Evolutionary conservation across 2,329 filamentous ascomycete genomes (phyloP), one percentile per base, ranked within the genome.

Genomic region (Calycina herbarum): DNA sequence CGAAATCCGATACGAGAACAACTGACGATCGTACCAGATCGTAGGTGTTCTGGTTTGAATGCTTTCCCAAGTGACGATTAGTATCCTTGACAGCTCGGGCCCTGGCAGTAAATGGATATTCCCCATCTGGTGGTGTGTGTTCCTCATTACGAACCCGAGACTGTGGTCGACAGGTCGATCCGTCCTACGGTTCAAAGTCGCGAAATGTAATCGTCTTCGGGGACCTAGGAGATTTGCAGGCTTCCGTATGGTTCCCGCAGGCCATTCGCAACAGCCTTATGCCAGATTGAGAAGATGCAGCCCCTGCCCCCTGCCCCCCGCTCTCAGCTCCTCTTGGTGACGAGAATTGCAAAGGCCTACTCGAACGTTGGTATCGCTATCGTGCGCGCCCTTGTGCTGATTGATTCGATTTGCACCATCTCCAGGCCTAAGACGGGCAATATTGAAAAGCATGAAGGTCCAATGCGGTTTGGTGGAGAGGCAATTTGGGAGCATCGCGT

Each of bases 141-240:
- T 24, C 48, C 48, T 54, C 38, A 40, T 15, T 11, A 24, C 48
- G 20, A 20, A 24, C 48, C 48, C 48, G 24, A 24, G 20, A 54
- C 48, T 54, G 24, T 54, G 48, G 48, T 54, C 20, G 48, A 54
- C 42, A 54, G 48, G 48, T 54, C 48, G 48, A 54, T 54, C 48
- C 20, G 48, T 54, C 20, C 20, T 27, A 54, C 48, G 20, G 20
- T 54, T 24, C 20, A 27, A 24, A 27, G 48, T 54, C 48, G 42
- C 42, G 48, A 51, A 51, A 15, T 40, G 13, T 15, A 15, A 40
- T 40, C 38, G 13, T 54, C 10, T n/a, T 51, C 45, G 45, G 45
- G 45, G 45, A 51, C 20, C 45, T 54, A 8, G 24, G 38, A 15
- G 38, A 40, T 40, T 54, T 24, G 24, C 48, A 54, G 48, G 48